Evolutionary conservation across 371 early-diverging fungal species (phyloP).

Genomic region (Saksenaea oblongispora): DNA sequence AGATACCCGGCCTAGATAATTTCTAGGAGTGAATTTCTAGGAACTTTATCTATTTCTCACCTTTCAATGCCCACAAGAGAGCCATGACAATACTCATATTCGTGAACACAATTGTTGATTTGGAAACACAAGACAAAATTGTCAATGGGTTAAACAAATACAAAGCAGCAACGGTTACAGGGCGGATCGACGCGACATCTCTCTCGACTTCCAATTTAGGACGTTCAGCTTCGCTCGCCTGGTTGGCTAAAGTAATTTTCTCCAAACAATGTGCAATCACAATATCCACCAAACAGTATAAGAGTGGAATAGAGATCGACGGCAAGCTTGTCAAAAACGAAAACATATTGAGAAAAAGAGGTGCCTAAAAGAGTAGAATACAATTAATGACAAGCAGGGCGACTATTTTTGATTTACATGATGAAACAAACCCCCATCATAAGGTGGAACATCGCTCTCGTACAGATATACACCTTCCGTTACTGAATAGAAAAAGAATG

Average conservation of each 20-base stretch:
- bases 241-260: constrained; percentile 50
- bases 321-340: constrained; percentile 58
- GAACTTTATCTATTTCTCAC: constrained; percentile 24
- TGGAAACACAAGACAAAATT: constrained; percentile 72
- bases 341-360: constrained; percentile 75
- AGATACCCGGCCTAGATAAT: constrained; percentile 8
- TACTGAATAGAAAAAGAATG: constrained; percentile 45
- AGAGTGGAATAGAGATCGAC: constrained; percentile 40
- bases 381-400: background rate
- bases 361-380: constrained; percentile 53
- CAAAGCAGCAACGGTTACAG: constrained; percentile 48
- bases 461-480: constrained; percentile 88
- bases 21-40: background rate
- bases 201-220: constrained; percentile 29
- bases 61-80: constrained; percentile 65
- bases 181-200: constrained; percentile 21
- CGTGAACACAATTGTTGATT: constrained; percentile 75
- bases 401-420: constrained; percentile 55
- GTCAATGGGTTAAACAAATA: constrained; percentile 88
- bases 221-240: constrained; percentile 20
- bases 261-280: constrained; percentile 60
- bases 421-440: constrained; percentile 87
- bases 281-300: constrained; percentile 68
- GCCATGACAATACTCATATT: constrained; percentile 70
- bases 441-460: constrained; percentile 77